Evolutionary conservation across 1,139 yeast species (phyloP), one percentile per base, ranked within the genome.

Genomic region (Kurtzmaniella quercitrusa): DNA sequence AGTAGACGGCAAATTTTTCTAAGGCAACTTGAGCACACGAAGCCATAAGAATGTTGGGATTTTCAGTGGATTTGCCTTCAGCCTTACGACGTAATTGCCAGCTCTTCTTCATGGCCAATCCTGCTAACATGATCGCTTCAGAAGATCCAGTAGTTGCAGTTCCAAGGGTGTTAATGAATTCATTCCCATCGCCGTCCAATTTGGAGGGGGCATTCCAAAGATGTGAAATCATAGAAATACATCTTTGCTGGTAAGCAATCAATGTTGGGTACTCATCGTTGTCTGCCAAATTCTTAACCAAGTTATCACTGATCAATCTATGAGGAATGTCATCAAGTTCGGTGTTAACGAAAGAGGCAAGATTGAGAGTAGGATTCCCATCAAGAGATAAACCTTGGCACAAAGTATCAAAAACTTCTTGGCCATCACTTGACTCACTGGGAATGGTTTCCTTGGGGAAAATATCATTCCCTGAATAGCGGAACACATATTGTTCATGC

Each of bases 141-240:
- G 94, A 84, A 2, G 96, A 88, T 5, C 97, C 97, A 1, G 96
- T 90, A 44, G 96, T 87, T 37, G 96, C 94, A 16, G 95, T 82
- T 25, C 97, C 97, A 29, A 88, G 72, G 2, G 93, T 84, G 25
- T 67, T 66, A 41, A 65, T 58, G 25, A 56, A 44, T 16, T 51
- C 50, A 27, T 53, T 50, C 41, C 72, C 72, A 34, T 63, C 65
- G 15, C 55, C 56, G 40, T 66, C 59, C 14, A 40, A 52, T 41
- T 42, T 58, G 47, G 57, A 60, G 43, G 86, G 86, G 11, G 90
- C 91, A 58, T 88, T 72, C 97, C 97, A 90, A 55, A 90, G 65
- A 55, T 82, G 77, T 19, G 90, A 81, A 49, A 90, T 62, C 56
- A 90, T 90, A 31, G 90, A 77, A 47, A 90, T 78, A 65, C 96